Percentiles rank a stretch among this genome's conserved stretches.
These are phyloP conservation scores for Colletotrichum eremochloae DNA, from an alignment of 2,329 filamentous ascomycete genomes.

Conservation along the genomic window DNA sequence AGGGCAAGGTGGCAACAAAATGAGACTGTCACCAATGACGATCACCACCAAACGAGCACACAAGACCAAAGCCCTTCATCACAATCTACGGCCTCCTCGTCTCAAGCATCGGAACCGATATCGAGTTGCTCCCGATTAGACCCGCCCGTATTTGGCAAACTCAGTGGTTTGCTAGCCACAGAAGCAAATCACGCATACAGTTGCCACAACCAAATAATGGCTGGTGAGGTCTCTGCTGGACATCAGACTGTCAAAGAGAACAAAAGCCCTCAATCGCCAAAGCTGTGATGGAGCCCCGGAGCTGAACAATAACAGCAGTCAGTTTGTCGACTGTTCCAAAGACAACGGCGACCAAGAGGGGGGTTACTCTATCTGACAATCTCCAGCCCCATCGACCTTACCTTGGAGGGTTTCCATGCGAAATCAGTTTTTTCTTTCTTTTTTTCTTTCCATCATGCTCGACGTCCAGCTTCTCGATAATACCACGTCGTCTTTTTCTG, in stretches of 20 bases:
- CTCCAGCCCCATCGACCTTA: background rate
- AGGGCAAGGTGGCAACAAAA: conserved; percentile 18
- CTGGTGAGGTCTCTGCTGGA: background rate
- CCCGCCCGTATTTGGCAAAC: background rate
- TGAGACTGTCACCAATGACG: background rate
- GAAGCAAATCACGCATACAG: background rate
- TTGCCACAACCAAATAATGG: background rate
- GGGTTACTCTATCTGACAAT: background rate
- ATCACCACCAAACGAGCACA: background rate
- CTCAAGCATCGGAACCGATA: background rate
- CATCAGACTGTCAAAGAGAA: no score
- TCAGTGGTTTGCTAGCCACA: background rate
- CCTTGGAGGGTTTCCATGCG: no score
- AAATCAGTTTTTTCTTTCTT: background rate
- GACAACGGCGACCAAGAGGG: background rate
- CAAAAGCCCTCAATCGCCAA: background rate
- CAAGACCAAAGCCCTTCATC: background rate
- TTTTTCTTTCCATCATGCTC: background rate
- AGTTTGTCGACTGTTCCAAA: background rate
- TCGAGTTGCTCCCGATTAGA: no score
- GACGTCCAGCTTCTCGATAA: background rate
- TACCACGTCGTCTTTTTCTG: background rate
- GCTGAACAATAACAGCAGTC: background rate
- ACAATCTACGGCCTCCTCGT: background rate
- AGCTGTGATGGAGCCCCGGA: background rate